Base-by-base conservation (phyloP, 345 rosid genomes). In the Schrenkiella parvula region DNA sequence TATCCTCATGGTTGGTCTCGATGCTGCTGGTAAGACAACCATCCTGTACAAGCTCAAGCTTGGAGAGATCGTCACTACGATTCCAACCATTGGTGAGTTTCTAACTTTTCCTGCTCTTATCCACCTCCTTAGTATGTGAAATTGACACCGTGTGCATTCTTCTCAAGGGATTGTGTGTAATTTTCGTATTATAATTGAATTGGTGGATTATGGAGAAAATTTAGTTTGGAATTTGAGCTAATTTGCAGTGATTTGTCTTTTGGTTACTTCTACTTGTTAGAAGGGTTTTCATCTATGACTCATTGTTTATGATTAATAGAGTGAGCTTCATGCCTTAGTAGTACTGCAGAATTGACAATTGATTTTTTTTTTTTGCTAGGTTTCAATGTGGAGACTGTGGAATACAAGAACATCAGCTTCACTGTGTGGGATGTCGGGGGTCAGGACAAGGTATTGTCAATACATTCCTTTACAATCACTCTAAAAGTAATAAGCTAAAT, bases 401-500 rank as follows among this genome's bases (percentile, higher is more conserved):
- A 87, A 58, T 87, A 87, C 71, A 87, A 87, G 85, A 87, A 87
- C 85, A 87, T 87, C 41, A 87, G 89, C 80, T 87, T 84, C 67
- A 87, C 92, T 5, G 92, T 87, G 48, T 87, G 92, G 92, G 92
- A 87, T 84, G 89, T 87, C 14, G 92, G 89, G 15, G 92, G 89
- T 82, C 92, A 87, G 66, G 92, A 87, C 79, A 87, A 87, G 88
- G 88, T 87, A 75, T 43, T 74, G 9, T 60, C 43, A 52, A 21
- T 28, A n/a, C 58, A 19, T 19, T 13, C 38, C 10, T 37, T 23
- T 19, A 51, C 31, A 15, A 22, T 12, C 64, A 15, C 31, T 41
- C 29, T 65, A 0, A 21, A 58, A 2, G 38, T 48, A 10, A 1
- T 51, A n/a, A 41, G 47, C 62, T 59, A 39, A 74, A 23, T 28